These are phyloP conservation scores for Apophysomyces trapeziformis DNA, from an alignment of 371 early-diverging fungal genomes.

Conservation along the genomic window DNA sequence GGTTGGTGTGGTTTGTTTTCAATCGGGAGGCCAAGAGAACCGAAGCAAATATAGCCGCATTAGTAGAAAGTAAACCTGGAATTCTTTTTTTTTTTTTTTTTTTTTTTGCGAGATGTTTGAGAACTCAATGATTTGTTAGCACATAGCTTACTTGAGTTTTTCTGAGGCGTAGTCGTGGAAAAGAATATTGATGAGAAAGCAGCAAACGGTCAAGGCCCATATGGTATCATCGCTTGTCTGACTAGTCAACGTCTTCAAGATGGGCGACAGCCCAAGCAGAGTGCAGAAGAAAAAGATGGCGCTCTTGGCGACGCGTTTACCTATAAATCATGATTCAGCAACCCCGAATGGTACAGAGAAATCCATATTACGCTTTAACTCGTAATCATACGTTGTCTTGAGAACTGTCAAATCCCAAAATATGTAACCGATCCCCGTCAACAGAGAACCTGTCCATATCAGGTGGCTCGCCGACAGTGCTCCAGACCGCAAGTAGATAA, in stretches of 20 bases:
- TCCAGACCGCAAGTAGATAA: constrained; percentile 71
- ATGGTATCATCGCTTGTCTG: constrained; percentile 93
- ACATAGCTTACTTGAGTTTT: constrained; percentile 50
- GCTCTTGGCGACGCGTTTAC: constrained; percentile 70
- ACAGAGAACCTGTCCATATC: constrained; percentile 60
- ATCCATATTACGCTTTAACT: constrained; percentile 53
- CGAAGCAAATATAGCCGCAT: constrained; percentile 95
- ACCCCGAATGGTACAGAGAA: neutral
- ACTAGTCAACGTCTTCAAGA: constrained; percentile 89
- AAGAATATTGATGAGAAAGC: constrained; percentile 84
- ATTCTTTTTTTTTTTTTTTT: constrained; percentile 53
- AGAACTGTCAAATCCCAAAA: constrained; percentile 69
- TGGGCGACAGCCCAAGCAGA: constrained; percentile 88
- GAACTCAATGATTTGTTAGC: no score
- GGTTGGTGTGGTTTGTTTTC: constrained; percentile 75
- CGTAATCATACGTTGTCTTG: constrained; percentile 48
- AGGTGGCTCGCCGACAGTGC: constrained; percentile 62
- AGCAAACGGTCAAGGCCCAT: constrained; percentile 86
- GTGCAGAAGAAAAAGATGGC: constrained; percentile 78
- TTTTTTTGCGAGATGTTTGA: no score
- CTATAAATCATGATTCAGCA: constrained; percentile 23
- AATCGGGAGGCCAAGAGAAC: constrained; percentile 93
- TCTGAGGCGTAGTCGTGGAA: constrained; percentile 88
- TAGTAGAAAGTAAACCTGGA: constrained; percentile 92
- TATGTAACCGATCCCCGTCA: constrained; percentile 67